Evolutionary conservation across 129 eudicot species (phyloP), one percentile per base, ranked within the genome.

Genomic region (Ambrosia artemisiifolia): DNA sequence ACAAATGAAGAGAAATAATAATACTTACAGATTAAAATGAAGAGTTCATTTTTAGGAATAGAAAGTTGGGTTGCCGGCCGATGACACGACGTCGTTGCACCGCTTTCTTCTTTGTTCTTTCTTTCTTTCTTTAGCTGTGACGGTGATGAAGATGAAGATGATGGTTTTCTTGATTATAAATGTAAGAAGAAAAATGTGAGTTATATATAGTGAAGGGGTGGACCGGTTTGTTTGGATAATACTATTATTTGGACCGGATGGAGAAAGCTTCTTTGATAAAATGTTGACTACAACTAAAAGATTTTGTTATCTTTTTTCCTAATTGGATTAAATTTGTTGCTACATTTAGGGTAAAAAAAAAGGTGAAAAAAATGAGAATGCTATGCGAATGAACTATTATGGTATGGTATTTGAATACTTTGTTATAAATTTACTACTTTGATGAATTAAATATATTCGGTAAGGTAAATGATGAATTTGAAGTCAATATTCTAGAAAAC

Each of bases 81-180:
- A 33, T 73, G 77, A 73, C 32, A 73, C 62, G 70, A 46, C n/a
- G 77, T 11, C 77, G 70, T 73, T 73, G 48, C 34, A 73, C 38
- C 62, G 70, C 77, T 60, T 28, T 40, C 43, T 33, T 34, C 44
- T 32, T n/a, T 47, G 24, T n/a, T 14, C 67, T 57, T 72, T 72
- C 77, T 60, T 28, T 40, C 43, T 33, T 34, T 40, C 11, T n/a
- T 47, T 13, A 73, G 77, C 19, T 62, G 77, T 73, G 77, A 73
- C 69, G 77, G 77, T 73, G 70, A 73, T 20, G 57, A 73, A 73
- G 77, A 73, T 62, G 77, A 73, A 73, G 77, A 73, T 62, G 77
- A 73, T 47, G 70, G 32, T 24, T 72, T 72, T 72, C 32, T 61
- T 65, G 44, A 40, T 40, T 40, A 24, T 24, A 40, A 40, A 40